These are phyloP conservation scores for Termitomyces sp. DNA, from an alignment of 1,284 basidiomycete species.

Conservation along the genomic window DNA sequence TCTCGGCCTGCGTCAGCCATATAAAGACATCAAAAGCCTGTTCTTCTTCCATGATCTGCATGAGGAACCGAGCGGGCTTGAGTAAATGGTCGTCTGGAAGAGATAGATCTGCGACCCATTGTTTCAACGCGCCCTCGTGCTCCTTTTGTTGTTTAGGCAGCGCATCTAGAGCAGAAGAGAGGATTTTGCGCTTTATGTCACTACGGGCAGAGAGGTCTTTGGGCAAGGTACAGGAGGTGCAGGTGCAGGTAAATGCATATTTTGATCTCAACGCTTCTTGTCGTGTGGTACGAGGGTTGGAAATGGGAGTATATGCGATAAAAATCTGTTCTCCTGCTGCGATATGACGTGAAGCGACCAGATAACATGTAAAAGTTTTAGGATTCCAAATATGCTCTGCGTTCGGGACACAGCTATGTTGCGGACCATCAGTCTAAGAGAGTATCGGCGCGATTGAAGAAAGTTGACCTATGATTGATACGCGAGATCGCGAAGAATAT, in stretches of 20 bases:
- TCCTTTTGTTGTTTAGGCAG: background rate
- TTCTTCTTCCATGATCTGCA: slow-evolving; percentile 17
- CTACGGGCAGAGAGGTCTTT: slow-evolving; percentile 13
- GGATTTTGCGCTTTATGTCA: slow-evolving; percentile 13
- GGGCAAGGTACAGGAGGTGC: slow-evolving; percentile 14
- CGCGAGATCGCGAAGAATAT: background rate
- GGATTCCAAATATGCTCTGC: slow-evolving; percentile 7
- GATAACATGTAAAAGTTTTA: slow-evolving; percentile 2
- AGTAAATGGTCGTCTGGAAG: slow-evolving; percentile 14
- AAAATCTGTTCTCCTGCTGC: slow-evolving; percentile 13
- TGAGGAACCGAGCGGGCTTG: slow-evolving; percentile 5
- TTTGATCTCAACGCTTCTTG: slow-evolving; percentile 5
- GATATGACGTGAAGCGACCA: slow-evolving; percentile 13
- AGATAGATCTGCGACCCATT: slow-evolving; percentile 8
- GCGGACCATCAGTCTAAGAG: background rate
- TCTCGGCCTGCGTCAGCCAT: slow-evolving; percentile 14
- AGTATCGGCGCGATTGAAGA: background rate
- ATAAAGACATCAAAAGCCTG: slow-evolving; percentile 4
- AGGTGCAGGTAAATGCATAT: slow-evolving; percentile 18
- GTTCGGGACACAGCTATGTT: slow-evolving; percentile 12
- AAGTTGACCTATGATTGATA: slow-evolving; percentile 7
- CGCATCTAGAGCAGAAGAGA: background rate
- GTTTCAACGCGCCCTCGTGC: slow-evolving; percentile 7
- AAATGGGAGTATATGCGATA: slow-evolving; percentile 8
- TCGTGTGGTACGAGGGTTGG: slow-evolving; percentile 3